These are phyloP conservation scores for Cucurbita pepo DNA, from an alignment of 306 rosid genomes.

Conservation along the genomic window DNA sequence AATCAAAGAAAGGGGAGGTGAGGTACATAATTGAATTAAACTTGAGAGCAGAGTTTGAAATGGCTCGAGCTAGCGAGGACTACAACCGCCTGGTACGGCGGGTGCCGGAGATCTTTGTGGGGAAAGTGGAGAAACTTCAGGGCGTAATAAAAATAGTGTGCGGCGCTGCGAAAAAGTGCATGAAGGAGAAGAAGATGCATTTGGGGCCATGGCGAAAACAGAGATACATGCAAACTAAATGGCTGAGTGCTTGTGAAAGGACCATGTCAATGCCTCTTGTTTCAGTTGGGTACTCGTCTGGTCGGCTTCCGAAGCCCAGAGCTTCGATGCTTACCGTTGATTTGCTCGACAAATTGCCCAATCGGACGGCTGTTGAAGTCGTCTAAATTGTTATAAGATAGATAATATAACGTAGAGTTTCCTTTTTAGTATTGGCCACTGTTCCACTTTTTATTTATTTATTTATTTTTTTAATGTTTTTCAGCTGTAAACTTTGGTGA, in stretches of 20 bases:
- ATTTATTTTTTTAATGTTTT: too few species aligned
- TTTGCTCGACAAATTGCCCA: constrained; percentile 43
- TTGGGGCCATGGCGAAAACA: constrained; percentile 93
- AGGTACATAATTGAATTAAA: constrained; percentile 63
- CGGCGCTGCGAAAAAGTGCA: constrained; percentile 60
- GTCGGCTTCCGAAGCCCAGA: constrained; percentile 21
- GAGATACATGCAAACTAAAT: constrained; percentile 70
- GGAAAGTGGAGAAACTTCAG: constrained; percentile 53
- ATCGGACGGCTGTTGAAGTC: constrained; percentile 31
- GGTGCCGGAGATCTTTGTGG: constrained; percentile 69
- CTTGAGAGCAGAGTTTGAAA: constrained; percentile 62
- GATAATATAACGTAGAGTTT: too few species aligned
- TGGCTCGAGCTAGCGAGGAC: constrained; percentile 42
- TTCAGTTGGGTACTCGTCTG: constrained; percentile 10
- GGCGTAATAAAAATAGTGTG: constrained; percentile 45
- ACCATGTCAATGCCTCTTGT: constrained; percentile 20
- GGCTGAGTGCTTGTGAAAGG: constrained; percentile 62
- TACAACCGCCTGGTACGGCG: constrained; percentile 34
- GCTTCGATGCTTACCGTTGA: constrained; percentile 72
- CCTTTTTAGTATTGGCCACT: too few species aligned
- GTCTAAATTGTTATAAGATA: constrained; percentile 7
- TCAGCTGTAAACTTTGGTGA: too few species aligned
- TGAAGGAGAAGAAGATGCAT: constrained; percentile 77
- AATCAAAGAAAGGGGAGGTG: constrained; percentile 30
- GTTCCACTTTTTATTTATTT: too few species aligned